These are phyloP conservation scores for Seiridium unicorne DNA, from an alignment of 2,329 filamentous ascomycete genomes.

Conservation along the genomic window DNA sequence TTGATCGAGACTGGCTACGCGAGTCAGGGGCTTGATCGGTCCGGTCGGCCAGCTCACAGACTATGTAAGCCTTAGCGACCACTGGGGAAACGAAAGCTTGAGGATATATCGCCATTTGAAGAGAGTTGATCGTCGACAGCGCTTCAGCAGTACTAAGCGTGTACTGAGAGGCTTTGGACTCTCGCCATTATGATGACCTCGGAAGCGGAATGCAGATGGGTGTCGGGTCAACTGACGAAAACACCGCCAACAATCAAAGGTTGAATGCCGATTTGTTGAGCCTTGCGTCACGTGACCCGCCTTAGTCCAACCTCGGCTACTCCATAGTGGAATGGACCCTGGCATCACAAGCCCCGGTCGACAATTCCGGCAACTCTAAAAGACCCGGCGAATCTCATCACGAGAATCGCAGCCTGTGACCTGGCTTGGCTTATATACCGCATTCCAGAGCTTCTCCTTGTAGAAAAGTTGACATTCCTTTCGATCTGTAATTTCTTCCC, in stretches of 20 bases:
- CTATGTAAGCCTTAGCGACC: too few species aligned
- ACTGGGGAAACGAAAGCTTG: too few species aligned
- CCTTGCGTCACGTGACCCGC: background rate
- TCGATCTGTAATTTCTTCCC: background rate
- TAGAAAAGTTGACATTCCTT: background rate
- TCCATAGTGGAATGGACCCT: background rate
- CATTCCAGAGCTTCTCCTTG: background rate
- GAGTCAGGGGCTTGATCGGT: too few species aligned
- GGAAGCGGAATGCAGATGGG: too few species aligned
- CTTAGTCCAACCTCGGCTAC: background rate
- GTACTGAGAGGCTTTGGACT: too few species aligned
- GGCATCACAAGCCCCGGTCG: background rate
- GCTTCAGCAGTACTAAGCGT: too few species aligned
- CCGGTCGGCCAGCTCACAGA: too few species aligned
- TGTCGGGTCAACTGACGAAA: too few species aligned
- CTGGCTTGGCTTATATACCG: background rate
- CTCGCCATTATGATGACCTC: too few species aligned
- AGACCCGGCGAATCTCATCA: background rate
- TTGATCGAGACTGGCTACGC: too few species aligned
- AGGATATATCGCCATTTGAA: too few species aligned
- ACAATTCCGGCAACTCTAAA: constrained; percentile 1
- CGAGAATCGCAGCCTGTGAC: background rate
- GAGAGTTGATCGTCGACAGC: too few species aligned
- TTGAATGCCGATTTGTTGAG: background rate
- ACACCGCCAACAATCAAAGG: background rate